Evolutionary conservation across 2,329 filamentous ascomycete genomes (phyloP).

Genomic region (Cryphonectria nitschkei): DNA sequence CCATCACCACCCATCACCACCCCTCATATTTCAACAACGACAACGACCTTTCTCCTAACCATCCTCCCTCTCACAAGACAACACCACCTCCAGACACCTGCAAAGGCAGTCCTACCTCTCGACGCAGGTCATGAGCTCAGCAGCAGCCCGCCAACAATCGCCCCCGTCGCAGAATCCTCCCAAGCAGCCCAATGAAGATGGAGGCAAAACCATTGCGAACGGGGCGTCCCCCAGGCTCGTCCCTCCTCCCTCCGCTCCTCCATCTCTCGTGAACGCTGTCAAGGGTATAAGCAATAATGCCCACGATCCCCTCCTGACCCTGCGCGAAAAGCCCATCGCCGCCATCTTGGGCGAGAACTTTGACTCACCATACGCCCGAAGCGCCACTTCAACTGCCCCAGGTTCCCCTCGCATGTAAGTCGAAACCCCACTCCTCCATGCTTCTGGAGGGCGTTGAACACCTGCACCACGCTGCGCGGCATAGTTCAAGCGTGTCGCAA

Average conservation of each 20-base stretch:
- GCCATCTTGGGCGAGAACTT: slow-evolving; percentile 45
- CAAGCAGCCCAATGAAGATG: slow-evolving; percentile 28
- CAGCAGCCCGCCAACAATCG: slow-evolving; percentile 34
- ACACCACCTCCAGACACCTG: slow-evolving; percentile 5
- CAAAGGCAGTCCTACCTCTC: slow-evolving; percentile 35
- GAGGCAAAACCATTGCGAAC: slow-evolving; percentile 32
- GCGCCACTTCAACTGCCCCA: slow-evolving; percentile 61
- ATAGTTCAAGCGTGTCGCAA: background rate
- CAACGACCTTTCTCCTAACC: slow-evolving; percentile 14
- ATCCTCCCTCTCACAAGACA: background rate
- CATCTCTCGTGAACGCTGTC: slow-evolving; percentile 37
- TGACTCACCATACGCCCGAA: slow-evolving; percentile 60
- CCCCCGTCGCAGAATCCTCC: slow-evolving; percentile 39
- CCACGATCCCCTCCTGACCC: slow-evolving; percentile 38
- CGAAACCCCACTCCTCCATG: background rate
- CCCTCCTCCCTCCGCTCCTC: slow-evolving; percentile 33
- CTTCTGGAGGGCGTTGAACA: background rate
- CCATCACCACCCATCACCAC: background rate
- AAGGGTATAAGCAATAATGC: slow-evolving; percentile 47
- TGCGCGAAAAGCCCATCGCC: slow-evolving; percentile 38
- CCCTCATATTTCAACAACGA: background rate
- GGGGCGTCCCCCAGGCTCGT: slow-evolving; percentile 29
- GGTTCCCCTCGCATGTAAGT: slow-evolving; percentile 63
- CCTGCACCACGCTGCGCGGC: background rate
- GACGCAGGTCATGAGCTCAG: slow-evolving; percentile 42